These are phyloP conservation scores for Leucogyrophana mollusca DNA, from an alignment of 768 basidiomycete species.

Conservation along the genomic window DNA sequence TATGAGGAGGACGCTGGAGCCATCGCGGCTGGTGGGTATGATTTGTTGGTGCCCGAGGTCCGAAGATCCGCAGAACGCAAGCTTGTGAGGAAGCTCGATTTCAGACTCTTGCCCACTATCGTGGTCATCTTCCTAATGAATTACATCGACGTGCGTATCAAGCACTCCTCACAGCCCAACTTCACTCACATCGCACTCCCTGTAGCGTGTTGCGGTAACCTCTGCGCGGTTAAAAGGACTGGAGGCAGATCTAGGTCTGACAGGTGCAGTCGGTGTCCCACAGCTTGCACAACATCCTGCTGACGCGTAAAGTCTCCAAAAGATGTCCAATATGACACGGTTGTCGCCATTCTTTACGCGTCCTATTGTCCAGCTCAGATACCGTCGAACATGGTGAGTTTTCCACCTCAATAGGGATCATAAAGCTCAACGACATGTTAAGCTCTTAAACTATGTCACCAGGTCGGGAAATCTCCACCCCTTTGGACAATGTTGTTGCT, in stretches of 20 bases:
- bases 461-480: conserved; percentile 43
- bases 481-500: too few species aligned
- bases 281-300: conserved; percentile 8
- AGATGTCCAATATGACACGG: conserved; percentile 56
- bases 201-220: conserved; percentile 48
- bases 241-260: conserved; percentile 45
- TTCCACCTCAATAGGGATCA: not conserved
- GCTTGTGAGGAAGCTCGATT: conserved; percentile 57
- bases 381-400: conserved; percentile 57
- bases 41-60: conserved; percentile 1
- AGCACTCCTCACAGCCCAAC: not conserved
- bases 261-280: conserved; percentile 29
- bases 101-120: conserved; percentile 54
- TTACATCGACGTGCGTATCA: conserved; percentile 51
- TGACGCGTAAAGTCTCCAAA: not conserved
- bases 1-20: not conserved
- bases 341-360: conserved; percentile 55
- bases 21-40: not conserved
- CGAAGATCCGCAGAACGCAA: conserved; percentile 15
- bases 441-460: conserved; percentile 56
- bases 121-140: conserved; percentile 65
- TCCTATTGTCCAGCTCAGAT: conserved; percentile 68
- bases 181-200: not conserved
- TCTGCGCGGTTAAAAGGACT: conserved; percentile 51
- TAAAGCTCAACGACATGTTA: conserved; percentile 11